These are phyloP conservation scores for Neurospora discreta DNA, from an alignment of 495 filamentous ascomycete species.

Conservation along the genomic window DNA sequence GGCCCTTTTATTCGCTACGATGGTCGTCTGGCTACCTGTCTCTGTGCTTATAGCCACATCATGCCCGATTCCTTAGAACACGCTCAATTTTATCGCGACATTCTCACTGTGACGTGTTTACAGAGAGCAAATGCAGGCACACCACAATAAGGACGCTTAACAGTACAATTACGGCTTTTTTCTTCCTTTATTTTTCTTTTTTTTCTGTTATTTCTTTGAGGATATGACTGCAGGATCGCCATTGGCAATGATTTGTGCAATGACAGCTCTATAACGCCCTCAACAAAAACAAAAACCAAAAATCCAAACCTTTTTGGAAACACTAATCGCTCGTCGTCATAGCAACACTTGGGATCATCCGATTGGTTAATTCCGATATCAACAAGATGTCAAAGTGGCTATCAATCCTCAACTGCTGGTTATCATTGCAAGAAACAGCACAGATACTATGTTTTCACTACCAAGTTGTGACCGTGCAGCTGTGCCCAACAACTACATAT, in stretches of 20 bases:
- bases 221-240: background rate
- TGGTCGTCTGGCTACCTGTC: background rate
- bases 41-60: background rate
- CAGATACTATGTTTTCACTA: too few relatives aligned
- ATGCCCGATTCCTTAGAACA: background rate
- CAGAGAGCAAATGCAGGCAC: background rate
- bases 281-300: background rate
- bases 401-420: background rate
- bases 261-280: background rate
- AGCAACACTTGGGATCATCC: background rate
- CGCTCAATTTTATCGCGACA: background rate
- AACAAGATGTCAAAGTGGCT: background rate
- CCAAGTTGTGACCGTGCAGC: too few relatives aligned
- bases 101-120: background rate
- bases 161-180: background rate
- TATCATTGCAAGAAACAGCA: background rate
- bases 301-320: background rate
- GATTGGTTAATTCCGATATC: background rate
- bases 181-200: background rate
- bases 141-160: background rate
- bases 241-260: background rate
- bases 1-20: background rate
- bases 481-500: too few relatives aligned
- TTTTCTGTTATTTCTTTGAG: background rate
- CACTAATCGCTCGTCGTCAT: background rate